Base-by-base conservation (phyloP, 2,329 filamentous ascomycete species). In the Ilyonectria mors-panacis region DNA sequence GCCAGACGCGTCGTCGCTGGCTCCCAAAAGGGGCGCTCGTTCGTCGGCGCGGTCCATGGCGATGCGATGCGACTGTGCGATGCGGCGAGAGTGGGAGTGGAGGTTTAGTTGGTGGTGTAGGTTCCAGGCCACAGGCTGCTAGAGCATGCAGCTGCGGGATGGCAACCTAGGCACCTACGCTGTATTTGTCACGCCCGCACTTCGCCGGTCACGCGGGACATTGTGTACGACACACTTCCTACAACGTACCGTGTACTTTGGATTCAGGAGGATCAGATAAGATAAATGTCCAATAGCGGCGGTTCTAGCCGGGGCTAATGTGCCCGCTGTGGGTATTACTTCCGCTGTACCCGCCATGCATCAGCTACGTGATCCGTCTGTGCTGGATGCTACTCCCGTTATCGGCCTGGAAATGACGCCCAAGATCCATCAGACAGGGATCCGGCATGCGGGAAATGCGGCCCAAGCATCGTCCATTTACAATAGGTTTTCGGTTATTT, bases 191-290 rank as follows among this genome's bases (percentile, higher is more conserved):
- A 26, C 10, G 19, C 30, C 30, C 12, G 42, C 17, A 17, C 8
- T 15, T 17, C 15, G 47, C 26, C 4, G 47, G 47, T 50, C 47
- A 50, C 47, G 47, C 50, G 50, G 28, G 23, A 35, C 12, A 33
- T 4, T 9, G 30, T 9, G 26, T 26, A 26, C 26, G 21, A 4
- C 21, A 4, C 21, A 26, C 5, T 6, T 6, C 4, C 5, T 6
- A 26, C 26, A 6, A 26, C 30, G 30, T 33, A 33, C 30, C 55
- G 63, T 61, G 59, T 67, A 58, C 45, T 33, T 33, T 9, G 9
- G 53, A 30, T 39, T 57, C 53, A 28, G 35, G 59, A 60, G 53
- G 58, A 74, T 74, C 73, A 72, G 73, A 74, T 74, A 75, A 74
- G 73, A 74, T 74, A 6, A 19, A 63, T 54, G 47, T 64, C 72